Evolutionary conservation across 1,139 yeast species (phyloP).

Genomic region (Suhomyces ambrosiae): DNA sequence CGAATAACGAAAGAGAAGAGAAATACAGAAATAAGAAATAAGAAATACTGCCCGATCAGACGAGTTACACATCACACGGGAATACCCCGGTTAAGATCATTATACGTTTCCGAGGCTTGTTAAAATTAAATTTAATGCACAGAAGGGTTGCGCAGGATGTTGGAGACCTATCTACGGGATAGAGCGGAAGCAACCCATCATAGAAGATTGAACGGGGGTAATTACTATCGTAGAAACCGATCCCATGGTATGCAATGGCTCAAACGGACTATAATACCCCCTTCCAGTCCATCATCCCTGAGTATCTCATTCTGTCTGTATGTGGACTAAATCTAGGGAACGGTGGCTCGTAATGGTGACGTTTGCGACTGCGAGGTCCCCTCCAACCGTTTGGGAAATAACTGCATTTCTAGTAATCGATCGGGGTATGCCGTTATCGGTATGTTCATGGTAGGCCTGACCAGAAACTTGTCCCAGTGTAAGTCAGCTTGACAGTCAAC

Average conservation of each 20-base stretch:
- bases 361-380: neutral
- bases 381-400: too few relatives aligned
- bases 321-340: neutral
- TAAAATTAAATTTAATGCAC: constrained; percentile 11
- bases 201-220: neutral
- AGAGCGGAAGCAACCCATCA: neutral
- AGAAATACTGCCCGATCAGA: constrained; percentile 5
- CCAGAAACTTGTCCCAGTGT: too few relatives aligned
- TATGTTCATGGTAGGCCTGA: too few relatives aligned
- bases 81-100: constrained; percentile 12
- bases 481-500: too few relatives aligned
- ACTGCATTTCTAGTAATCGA: too few relatives aligned
- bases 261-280: too few relatives aligned
- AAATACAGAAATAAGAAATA: too few relatives aligned
- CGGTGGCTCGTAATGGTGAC: constrained; percentile 1
- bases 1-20: too few relatives aligned
- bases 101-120: constrained; percentile 15
- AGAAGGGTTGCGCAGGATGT: constrained; percentile 10
- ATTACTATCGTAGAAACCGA: neutral
- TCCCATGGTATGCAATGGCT: too few relatives aligned
- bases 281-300: too few relatives aligned
- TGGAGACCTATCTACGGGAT: neutral
- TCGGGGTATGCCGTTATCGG: too few relatives aligned
- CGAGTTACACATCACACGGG: constrained; percentile 11
- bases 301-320: too few relatives aligned